Conservation (phyloP, 1,284 basidiomycete genomes). For the Phenoliferia sp. region DNA sequence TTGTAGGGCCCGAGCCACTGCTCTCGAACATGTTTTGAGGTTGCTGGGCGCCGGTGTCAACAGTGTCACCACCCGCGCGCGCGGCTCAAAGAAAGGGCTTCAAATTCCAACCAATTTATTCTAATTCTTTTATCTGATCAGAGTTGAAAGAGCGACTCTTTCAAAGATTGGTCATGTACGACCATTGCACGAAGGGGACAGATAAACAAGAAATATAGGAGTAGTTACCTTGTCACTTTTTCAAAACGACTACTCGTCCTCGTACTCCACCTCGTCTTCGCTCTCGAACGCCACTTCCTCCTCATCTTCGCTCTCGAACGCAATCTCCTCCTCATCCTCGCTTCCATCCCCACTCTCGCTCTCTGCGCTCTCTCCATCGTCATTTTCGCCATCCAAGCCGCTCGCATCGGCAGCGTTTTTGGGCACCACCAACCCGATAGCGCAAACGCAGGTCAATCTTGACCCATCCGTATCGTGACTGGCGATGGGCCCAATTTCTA, state of each 20-base stretch:
- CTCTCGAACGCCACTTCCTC: slow-evolving; percentile 7
- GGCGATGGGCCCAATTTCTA: slow-evolving; percentile 53
- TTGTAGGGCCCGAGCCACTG: too few relatives aligned
- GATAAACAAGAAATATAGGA: too few relatives aligned
- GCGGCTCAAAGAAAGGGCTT: too few relatives aligned
- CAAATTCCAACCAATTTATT: too few relatives aligned
- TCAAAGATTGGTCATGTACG: too few relatives aligned
- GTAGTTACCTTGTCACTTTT: too few relatives aligned
- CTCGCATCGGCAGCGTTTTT: slow-evolving; percentile 45
- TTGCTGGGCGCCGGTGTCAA: too few relatives aligned
- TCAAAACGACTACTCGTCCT: slow-evolving; percentile 2
- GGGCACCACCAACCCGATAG: slow-evolving; percentile 40
- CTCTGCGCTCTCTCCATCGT: neutral
- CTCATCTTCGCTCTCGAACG: slow-evolving; percentile 48
- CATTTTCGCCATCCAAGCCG: neutral
- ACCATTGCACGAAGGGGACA: too few relatives aligned
- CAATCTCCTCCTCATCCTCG: slow-evolving; percentile 45
- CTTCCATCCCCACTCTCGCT: slow-evolving; percentile 23
- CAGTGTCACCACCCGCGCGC: too few relatives aligned
- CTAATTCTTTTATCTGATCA: too few relatives aligned
- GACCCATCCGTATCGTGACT: slow-evolving; percentile 78
- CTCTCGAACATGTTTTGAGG: too few relatives aligned
- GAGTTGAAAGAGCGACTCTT: too few relatives aligned
- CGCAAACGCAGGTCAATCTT: slow-evolving; percentile 65
- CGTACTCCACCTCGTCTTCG: slow-evolving; percentile 27